These are phyloP conservation scores for Botryotinia narcissicola DNA, from an alignment of 2,329 filamentous ascomycete species.

Conservation along the genomic window DNA sequence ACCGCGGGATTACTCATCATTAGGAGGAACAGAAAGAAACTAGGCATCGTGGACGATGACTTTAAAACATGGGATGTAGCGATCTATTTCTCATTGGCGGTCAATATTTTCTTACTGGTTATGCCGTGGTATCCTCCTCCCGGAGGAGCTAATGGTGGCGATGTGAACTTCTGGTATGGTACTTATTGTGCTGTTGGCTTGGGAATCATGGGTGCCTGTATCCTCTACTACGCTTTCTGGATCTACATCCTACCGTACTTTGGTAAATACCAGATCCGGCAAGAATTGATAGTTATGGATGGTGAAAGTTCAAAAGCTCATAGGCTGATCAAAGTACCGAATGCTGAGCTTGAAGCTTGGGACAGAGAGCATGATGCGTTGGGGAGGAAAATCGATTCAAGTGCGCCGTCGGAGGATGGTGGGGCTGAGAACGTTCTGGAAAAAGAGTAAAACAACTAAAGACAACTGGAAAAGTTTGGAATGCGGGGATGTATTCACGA, in stretches of 20 bases:
- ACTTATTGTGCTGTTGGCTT: constrained; percentile 66
- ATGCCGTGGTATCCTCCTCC: constrained; percentile 72
- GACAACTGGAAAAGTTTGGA: neutral
- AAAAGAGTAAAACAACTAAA: neutral
- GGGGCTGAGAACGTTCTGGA: neutral
- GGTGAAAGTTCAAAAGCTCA: constrained; percentile 47
- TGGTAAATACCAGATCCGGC: constrained; percentile 53
- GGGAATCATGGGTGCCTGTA: constrained; percentile 54
- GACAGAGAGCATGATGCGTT: constrained; percentile 55
- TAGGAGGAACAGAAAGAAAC: constrained; percentile 51
- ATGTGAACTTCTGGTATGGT: constrained; percentile 72
- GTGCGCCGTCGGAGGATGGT: neutral
- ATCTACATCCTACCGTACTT: constrained; percentile 54
- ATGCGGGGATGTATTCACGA: neutral
- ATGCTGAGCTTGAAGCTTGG: constrained; percentile 52
- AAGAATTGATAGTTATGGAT: constrained; percentile 52
- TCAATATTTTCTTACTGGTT: constrained; percentile 60
- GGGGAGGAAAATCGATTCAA: constrained; percentile 18
- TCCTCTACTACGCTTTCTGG: constrained; percentile 58
- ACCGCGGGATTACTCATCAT: constrained; percentile 57
- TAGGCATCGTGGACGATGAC: constrained; percentile 48
- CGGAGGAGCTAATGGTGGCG: constrained; percentile 56
- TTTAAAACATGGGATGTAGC: constrained; percentile 53
- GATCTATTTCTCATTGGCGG: constrained; percentile 57
- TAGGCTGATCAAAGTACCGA: constrained; percentile 52